Evolutionary conservation across 225 moss, liverwort and hornwort species (phyloP), one percentile per base, ranked within the genome.

Genomic region (Pseudisothecium myosuroides): DNA sequence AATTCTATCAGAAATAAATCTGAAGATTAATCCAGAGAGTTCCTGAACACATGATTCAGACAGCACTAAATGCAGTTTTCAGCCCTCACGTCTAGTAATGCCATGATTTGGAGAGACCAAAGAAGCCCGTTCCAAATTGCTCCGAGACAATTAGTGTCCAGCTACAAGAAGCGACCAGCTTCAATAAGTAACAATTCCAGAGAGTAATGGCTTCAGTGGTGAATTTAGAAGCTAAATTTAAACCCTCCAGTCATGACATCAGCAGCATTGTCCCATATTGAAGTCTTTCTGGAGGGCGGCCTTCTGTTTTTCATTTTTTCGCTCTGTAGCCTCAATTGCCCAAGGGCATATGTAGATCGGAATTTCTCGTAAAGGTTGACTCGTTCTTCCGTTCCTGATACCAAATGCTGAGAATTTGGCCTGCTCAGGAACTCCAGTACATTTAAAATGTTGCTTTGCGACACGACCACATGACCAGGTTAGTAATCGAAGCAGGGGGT

Each of bases 401-500:
- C 98, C 74, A 98, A 91, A 43, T 93, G 94, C 78, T 94, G 90
- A 24, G 95, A 96, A 71, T 98, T 85, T 96, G 98, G 82, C 94
- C 94, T 95, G 87, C 90, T 96, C 87, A 98, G 71, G 62, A 98
- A 98, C 83, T 96, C 95, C 18, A 97, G 86, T 28, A 98, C 95
- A 63, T 96, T 92, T 73, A 95, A 91, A 50, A 97, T 89, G 76
- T 98, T 97, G 68, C 95, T 97, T 92, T 98, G 90, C 21, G 14
- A 89, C 49, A 87, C 32, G 10, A 61, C 77, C 84, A 89, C 89
- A 87, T 41, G 20, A 43, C 81, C 63, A 81, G 31, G 26, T 84
- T 37, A 78, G 45, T 14, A 56, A 37, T n/a, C 67, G 3, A 36
- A 66, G 11, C 37, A 36, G 21, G 26, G 34, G 52, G 43, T 16